Conservation (phyloP, 192 early-diverging fungal species). For the Chytriomyces sp. region DNA sequence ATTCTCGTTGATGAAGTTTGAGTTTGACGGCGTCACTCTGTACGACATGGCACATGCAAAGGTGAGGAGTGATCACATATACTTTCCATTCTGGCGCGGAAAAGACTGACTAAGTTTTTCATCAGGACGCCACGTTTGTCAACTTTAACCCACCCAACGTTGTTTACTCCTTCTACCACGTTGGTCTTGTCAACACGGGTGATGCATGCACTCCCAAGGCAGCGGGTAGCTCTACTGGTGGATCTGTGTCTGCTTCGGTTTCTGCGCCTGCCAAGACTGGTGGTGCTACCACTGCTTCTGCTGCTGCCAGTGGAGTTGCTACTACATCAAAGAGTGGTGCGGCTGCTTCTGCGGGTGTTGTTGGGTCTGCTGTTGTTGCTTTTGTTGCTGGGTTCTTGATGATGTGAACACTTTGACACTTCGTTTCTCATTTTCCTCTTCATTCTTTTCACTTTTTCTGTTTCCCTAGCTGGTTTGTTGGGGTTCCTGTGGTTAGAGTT, state of each 20-base stretch:
- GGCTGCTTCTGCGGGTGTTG: background rate
- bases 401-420: background rate
- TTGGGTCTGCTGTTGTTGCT: background rate
- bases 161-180: constrained; percentile 22
- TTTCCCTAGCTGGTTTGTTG: background rate
- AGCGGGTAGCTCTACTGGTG: background rate
- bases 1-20: constrained; percentile 3
- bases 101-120: too few species aligned
- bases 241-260: background rate
- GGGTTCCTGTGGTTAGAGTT: background rate
- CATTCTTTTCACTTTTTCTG: background rate
- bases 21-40: constrained; percentile 14
- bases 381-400: background rate
- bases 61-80: background rate
- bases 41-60: constrained; percentile 23
- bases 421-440: background rate
- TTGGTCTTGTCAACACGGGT: constrained; percentile 19
- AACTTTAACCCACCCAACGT: constrained; percentile 26
- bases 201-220: constrained; percentile 1
- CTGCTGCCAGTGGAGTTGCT: background rate
- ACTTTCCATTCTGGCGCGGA: too few species aligned
- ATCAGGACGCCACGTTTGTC: constrained; percentile 25
- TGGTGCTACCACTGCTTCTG: background rate
- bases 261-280: background rate
- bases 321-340: background rate